phyloP scores from a whole-genome alignment of 169 alveolate genomes.

The Plasmodium berghei region DNA sequence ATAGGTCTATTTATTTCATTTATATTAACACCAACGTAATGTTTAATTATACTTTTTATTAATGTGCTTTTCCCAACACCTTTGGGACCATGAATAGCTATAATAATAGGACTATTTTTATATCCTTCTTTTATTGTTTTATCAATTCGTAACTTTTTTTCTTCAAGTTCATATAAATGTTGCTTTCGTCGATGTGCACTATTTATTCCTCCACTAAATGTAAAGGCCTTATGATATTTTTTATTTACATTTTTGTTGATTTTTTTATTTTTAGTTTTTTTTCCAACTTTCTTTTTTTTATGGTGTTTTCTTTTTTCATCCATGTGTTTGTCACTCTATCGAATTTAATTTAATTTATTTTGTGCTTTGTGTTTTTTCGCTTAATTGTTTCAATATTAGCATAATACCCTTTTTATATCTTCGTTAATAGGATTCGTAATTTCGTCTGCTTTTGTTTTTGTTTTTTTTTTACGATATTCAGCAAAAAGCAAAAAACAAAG shows the following conservation, averaged over 20 bases:
- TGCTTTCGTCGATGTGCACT: slow-evolving; percentile 93
- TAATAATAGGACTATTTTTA: slow-evolving; percentile 91
- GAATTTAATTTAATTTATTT: too few species aligned
- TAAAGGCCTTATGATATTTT: slow-evolving; percentile 93
- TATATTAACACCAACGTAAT: slow-evolving; percentile 91
- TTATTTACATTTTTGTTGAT: slow-evolving; percentile 78
- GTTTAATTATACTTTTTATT: slow-evolving; percentile 96
- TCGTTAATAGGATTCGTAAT: too few species aligned
- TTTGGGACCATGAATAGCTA: slow-evolving; percentile 96
- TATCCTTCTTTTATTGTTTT: slow-evolving; percentile 89
- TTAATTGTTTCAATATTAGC: too few species aligned
- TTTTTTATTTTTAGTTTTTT: slow-evolving; percentile 77
- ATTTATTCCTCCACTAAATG: slow-evolving; percentile 93
- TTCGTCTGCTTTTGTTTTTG: too few species aligned
- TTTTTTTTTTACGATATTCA: too few species aligned
- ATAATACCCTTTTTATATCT: too few species aligned
- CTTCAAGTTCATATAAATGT: slow-evolving; percentile 89
- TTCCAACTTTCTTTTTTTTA: slow-evolving; percentile 72
- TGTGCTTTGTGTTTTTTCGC: too few species aligned
- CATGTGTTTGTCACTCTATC: slow-evolving; percentile 7
- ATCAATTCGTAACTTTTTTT: slow-evolving; percentile 88
- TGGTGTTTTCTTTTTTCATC: slow-evolving; percentile 79
- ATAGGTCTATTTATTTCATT: slow-evolving; percentile 93
- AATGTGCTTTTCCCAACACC: slow-evolving; percentile 97
- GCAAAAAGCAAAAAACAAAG: too few species aligned